Conservation (phyloP, 169 alveolate species). For the Hepatocystis sp. region DNA sequence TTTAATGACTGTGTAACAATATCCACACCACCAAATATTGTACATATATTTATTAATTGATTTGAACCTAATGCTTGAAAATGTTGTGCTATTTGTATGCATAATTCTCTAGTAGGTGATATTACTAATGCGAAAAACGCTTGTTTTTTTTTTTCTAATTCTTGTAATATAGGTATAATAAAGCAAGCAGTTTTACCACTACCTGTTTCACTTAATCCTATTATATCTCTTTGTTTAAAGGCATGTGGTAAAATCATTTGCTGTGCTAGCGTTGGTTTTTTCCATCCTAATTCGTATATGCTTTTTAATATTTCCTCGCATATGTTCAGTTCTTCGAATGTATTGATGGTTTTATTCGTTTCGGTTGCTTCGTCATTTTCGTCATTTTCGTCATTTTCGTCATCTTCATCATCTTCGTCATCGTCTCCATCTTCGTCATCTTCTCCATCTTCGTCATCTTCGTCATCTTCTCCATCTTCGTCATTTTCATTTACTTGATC, state of each 20-base stretch:
- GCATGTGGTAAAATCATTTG: constrained; percentile 94
- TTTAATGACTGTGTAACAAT: constrained; percentile 95
- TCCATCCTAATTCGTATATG: constrained; percentile 92
- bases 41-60: constrained; percentile 93
- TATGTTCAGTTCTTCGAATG: constrained; percentile 94
- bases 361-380: constrained; percentile 20
- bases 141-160: constrained; percentile 90
- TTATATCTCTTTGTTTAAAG: constrained; percentile 95
- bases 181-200: constrained; percentile 95
- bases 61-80: constrained; percentile 95
- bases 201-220: constrained; percentile 99
- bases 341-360: background rate
- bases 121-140: constrained; percentile 92
- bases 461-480: background rate
- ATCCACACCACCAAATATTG: constrained; percentile 98
- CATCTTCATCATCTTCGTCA: constrained; percentile 16
- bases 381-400: constrained; percentile 5
- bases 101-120: constrained; percentile 99
- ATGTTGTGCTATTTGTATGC: constrained; percentile 97
- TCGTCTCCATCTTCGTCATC: background rate
- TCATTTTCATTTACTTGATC: background rate
- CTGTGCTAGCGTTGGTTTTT: constrained; percentile 96
- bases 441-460: background rate
- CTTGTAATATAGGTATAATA: constrained; percentile 97
- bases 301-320: constrained; percentile 96